Conservation (phyloP, 257 asterid species). For the Solanum arcanum region DNA sequence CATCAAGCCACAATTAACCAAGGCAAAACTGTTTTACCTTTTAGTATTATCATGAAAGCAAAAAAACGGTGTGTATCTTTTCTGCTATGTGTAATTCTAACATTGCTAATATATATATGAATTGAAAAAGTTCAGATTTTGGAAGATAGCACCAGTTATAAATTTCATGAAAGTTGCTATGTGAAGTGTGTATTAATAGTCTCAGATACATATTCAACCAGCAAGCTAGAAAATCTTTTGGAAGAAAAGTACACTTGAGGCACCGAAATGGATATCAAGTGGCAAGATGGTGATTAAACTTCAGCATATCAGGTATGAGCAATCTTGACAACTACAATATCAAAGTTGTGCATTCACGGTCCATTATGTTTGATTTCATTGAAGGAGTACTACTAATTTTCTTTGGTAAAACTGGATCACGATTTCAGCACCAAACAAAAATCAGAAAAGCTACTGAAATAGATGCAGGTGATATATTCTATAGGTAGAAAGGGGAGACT, state of each 20-base stretch:
- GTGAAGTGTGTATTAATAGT: neutral
- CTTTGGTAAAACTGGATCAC: neutral
- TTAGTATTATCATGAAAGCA: neutral
- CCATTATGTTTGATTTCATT: neutral
- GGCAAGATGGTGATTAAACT: neutral
- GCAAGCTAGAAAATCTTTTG: neutral
- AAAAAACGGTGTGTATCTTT: neutral
- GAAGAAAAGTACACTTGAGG: neutral
- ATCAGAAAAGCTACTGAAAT: neutral
- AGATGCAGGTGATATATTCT: neutral
- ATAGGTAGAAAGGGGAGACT: neutral
- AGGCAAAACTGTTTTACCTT: neutral
- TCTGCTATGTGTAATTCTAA: neutral
- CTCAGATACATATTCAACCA: neutral
- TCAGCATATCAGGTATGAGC: neutral
- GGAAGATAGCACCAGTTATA: neutral
- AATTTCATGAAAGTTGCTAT: neutral
- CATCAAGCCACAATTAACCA: neutral
- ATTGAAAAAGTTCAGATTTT: neutral
- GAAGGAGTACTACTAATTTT: neutral
- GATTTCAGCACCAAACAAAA: neutral
- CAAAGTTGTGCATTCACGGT: neutral
- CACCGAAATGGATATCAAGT: neutral
- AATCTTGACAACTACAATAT: neutral
- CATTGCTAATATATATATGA: neutral